phyloP scores from a whole-genome alignment of 768 basidiomycete species.

The Boletus pseudopeckii region DNA sequence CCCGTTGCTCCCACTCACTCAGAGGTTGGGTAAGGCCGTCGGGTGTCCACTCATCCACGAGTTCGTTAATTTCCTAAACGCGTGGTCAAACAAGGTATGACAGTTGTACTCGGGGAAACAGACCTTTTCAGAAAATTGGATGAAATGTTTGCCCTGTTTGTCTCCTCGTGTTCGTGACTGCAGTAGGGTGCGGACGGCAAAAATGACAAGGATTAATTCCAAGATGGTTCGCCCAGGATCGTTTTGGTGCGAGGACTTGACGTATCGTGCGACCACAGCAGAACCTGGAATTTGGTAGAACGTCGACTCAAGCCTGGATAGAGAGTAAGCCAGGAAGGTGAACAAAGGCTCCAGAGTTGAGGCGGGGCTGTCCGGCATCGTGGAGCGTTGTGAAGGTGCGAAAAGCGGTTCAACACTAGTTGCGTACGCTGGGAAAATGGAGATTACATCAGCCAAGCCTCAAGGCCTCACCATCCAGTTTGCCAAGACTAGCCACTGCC shows the following conservation, averaged over 20 bases:
- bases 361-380: slow-evolving; percentile 35
- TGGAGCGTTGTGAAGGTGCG: slow-evolving; percentile 9
- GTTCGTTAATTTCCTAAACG: slow-evolving; percentile 87
- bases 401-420: neutral
- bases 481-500: too few species aligned
- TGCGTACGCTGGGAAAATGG: neutral
- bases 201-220: slow-evolving; percentile 83
- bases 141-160: slow-evolving; percentile 80
- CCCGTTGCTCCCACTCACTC: slow-evolving; percentile 53
- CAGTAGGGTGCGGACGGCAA: slow-evolving; percentile 86
- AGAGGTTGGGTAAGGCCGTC: slow-evolving; percentile 74
- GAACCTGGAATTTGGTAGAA: slow-evolving; percentile 82
- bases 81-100: neutral
- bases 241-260: slow-evolving; percentile 92
- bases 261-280: slow-evolving; percentile 82
- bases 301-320: slow-evolving; percentile 55
- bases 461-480: too few species aligned
- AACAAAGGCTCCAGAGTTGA: slow-evolving; percentile 53
- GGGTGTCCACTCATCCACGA: slow-evolving; percentile 93
- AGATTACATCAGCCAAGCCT: slow-evolving; percentile 10
- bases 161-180: slow-evolving; percentile 89
- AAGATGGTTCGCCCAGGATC: slow-evolving; percentile 91
- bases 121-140: slow-evolving; percentile 89
- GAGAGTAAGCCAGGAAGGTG: slow-evolving; percentile 58
- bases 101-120: slow-evolving; percentile 9